Conservation (phyloP, 164 flowering plant species). For the Echeveria elegans region DNA sequence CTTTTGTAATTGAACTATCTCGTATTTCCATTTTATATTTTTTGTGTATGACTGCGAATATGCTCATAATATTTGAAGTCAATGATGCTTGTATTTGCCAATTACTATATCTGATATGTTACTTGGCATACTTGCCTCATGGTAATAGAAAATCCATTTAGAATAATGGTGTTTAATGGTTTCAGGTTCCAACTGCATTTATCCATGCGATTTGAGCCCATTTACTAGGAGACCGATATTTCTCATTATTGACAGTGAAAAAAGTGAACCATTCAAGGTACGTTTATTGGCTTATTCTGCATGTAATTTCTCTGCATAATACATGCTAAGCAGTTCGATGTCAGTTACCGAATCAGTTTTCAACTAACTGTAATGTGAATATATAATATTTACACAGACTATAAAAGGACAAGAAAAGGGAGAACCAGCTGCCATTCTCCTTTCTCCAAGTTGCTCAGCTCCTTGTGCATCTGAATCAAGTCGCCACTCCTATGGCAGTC, state of each 20-base stretch:
- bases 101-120: not conserved
- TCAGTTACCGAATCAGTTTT: not conserved
- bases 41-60: not conserved
- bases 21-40: not conserved
- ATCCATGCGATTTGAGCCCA: conserved; percentile 79
- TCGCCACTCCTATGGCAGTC: conserved; percentile 55
- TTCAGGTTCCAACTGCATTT: conserved; percentile 69
- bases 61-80: not conserved
- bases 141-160: not conserved
- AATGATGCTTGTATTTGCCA: not conserved
- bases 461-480: conserved; percentile 35
- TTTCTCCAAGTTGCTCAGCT: conserved; percentile 56
- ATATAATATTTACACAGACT: conserved; percentile 32
- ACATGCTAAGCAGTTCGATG: conserved; percentile 4
- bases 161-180: not conserved
- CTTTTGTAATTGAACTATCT: not conserved
- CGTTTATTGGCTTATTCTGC: conserved; percentile 14
- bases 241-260: conserved; percentile 76
- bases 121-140: not conserved
- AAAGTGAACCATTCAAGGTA: conserved; percentile 80
- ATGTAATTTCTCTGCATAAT: not conserved
- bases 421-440: conserved; percentile 70
- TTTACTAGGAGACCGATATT: conserved; percentile 92
- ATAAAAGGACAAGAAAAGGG: conserved; percentile 73
- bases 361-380: not conserved